phyloP scores from a whole-genome alignment of 129 eudicot genomes.

The Artemisia argyi region DNA sequence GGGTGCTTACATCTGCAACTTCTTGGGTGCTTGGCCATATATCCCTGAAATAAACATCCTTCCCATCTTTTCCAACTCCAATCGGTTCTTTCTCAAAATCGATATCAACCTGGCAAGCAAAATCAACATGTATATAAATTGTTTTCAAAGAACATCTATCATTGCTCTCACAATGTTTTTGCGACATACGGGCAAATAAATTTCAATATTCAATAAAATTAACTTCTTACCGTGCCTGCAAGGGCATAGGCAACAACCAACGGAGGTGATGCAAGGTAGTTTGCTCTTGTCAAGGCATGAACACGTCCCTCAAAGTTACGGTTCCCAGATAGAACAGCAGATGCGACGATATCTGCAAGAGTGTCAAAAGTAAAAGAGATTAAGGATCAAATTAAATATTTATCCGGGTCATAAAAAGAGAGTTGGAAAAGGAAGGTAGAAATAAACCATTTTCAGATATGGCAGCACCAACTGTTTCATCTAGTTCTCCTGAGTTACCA shows the following conservation, averaged over 20 bases:
- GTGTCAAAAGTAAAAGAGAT: background rate
- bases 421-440: background rate
- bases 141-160: too few species aligned
- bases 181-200: too few species aligned
- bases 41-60: conserved; percentile 69
- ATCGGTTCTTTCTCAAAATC: conserved; percentile 56
- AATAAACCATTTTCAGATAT: conserved; percentile 65
- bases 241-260: conserved; percentile 93
- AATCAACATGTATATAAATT: too few species aligned
- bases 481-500: conserved; percentile 73
- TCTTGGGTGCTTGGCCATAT: conserved; percentile 80
- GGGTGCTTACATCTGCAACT: conserved; percentile 53
- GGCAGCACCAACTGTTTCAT: conserved; percentile 72
- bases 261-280: conserved; percentile 94
- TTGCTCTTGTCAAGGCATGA: conserved; percentile 86
- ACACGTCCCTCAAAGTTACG: conserved; percentile 91
- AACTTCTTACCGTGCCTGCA: conserved; percentile 79
- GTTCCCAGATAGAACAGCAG: conserved; percentile 90
- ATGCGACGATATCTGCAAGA: conserved; percentile 70
- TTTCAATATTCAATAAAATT: too few species aligned
- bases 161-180: too few species aligned
- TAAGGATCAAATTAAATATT: background rate
- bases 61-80: conserved; percentile 59
- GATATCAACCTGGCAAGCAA: conserved; percentile 61
- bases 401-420: background rate